Evolutionary conservation across 495 filamentous ascomycete species (phyloP).

Genomic region (Neurospora sp.): DNA sequence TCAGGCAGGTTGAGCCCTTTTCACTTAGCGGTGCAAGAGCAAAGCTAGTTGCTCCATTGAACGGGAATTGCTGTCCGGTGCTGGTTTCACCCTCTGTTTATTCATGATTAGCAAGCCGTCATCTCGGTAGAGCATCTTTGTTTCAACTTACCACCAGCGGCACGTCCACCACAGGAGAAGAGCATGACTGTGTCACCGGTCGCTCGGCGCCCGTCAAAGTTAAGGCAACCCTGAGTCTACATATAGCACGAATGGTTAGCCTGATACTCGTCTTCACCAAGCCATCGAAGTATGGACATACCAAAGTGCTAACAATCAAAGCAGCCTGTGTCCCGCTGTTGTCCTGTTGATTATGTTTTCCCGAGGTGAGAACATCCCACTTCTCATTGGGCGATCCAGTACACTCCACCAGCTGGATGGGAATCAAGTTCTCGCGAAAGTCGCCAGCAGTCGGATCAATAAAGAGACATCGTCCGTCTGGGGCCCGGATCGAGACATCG

Average conservation of each 20-base stretch:
- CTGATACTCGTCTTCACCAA: background rate
- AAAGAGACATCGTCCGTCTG: conserved; percentile 42
- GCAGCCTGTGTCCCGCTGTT: conserved; percentile 21
- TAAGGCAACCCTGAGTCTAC: conserved; percentile 40
- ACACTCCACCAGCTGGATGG: conserved; percentile 35
- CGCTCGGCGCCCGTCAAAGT: conserved; percentile 35
- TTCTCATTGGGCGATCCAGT: conserved; percentile 39
- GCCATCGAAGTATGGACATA: conserved; percentile 11
- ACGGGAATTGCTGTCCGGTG: conserved; percentile 32
- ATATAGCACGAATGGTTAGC: background rate
- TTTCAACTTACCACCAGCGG: conserved; percentile 32
- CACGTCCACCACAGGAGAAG: conserved; percentile 45
- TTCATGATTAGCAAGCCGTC: background rate
- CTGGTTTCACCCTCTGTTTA: conserved; percentile 30
- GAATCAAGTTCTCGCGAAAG: conserved; percentile 46
- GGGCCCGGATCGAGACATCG: conserved; percentile 35
- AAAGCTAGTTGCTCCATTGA: conserved; percentile 28
- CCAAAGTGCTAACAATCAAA: conserved; percentile 39
- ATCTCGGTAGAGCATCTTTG: conserved; percentile 3
- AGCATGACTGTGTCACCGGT: conserved; percentile 38
- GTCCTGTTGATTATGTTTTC: conserved; percentile 33
- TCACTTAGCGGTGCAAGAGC: conserved; percentile 32
- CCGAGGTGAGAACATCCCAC: conserved; percentile 43
- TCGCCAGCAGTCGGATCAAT: conserved; percentile 44
- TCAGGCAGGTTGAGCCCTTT: conserved; percentile 30